These are phyloP conservation scores for Erythrophleum fordii DNA, from an alignment of 306 rosid species.

Conservation along the genomic window DNA sequence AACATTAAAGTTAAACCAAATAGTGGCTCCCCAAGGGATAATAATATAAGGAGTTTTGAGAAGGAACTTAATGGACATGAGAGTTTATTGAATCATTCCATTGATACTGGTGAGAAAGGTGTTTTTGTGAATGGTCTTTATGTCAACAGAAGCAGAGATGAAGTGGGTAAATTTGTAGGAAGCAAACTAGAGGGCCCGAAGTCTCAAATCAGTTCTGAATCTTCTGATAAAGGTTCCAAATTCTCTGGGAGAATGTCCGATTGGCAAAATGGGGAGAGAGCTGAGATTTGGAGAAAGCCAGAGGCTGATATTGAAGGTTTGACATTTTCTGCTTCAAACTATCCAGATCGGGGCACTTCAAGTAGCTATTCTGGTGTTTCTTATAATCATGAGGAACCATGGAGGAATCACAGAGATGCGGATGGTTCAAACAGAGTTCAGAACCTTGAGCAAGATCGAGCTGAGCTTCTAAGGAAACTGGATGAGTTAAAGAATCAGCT, in stretches of 20 bases:
- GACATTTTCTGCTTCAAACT: constrained; percentile 66
- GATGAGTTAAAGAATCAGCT: constrained; percentile 85
- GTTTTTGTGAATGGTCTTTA: neutral
- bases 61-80: constrained; percentile 41
- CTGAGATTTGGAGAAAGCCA: constrained; percentile 48
- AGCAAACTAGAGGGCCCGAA: constrained; percentile 51
- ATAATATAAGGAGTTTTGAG: constrained; percentile 44
- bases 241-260: constrained; percentile 55
- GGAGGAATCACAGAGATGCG: constrained; percentile 46
- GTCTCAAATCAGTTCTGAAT: constrained; percentile 43
- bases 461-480: constrained; percentile 88
- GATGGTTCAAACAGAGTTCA: constrained; percentile 59
- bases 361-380: constrained; percentile 52
- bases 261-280: constrained; percentile 56
- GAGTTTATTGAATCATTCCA: constrained; percentile 35
- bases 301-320: constrained; percentile 60
- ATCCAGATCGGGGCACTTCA: constrained; percentile 68
- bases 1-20: constrained; percentile 55
- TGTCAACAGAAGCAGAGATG: neutral
- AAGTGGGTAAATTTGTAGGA: constrained; percentile 45
- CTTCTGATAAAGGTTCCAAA: constrained; percentile 17
- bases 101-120: constrained; percentile 45
- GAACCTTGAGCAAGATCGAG: constrained; percentile 84
- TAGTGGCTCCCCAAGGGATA: constrained; percentile 47
- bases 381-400: constrained; percentile 45